Conservation (phyloP, 352 stramenopile genomes). For the Peronospora tabacina region DNA sequence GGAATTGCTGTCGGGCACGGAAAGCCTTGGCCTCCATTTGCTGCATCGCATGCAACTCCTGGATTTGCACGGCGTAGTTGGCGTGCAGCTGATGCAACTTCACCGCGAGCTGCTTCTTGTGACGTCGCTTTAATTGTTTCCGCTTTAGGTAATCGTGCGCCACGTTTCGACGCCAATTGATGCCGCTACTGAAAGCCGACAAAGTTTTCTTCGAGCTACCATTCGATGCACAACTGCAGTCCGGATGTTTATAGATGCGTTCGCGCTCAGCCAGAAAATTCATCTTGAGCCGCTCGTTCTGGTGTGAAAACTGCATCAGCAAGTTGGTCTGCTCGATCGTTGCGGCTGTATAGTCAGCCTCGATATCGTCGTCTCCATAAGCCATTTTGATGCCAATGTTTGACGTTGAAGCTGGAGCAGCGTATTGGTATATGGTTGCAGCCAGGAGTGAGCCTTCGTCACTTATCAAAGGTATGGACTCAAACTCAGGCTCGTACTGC, state of each 20-base stretch:
- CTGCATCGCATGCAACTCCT: slow-evolving; percentile 41
- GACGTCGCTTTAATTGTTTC: slow-evolving; percentile 65
- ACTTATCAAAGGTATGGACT: slow-evolving; percentile 30
- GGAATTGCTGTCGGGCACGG: slow-evolving; percentile 37
- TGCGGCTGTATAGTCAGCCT: slow-evolving; percentile 5
- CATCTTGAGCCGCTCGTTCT: slow-evolving; percentile 43
- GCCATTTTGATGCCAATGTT: slow-evolving; percentile 1
- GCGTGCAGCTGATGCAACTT: slow-evolving; percentile 44
- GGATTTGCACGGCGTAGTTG: slow-evolving; percentile 34
- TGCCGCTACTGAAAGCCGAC: neutral
- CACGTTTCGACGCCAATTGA: slow-evolving; percentile 51
- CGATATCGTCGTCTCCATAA: slow-evolving; percentile 7
- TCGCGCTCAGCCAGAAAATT: slow-evolving; percentile 42
- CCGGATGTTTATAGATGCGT: slow-evolving; percentile 38
- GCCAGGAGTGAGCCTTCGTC: slow-evolving; percentile 35
- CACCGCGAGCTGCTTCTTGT: slow-evolving; percentile 55
- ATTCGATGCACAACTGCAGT: slow-evolving; percentile 33
- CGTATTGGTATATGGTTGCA: slow-evolving; percentile 42
- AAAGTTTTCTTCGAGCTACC: slow-evolving; percentile 24
- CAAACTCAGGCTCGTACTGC: slow-evolving; percentile 35
- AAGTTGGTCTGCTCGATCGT: slow-evolving; percentile 33
- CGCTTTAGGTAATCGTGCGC: slow-evolving; percentile 45
- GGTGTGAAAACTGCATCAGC: slow-evolving; percentile 39
- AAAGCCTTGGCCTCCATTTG: slow-evolving; percentile 45
- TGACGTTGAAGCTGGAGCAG: neutral